Evolutionary conservation across 805 yeast species (phyloP).

Genomic region (Phaffomyces opuntiae): DNA sequence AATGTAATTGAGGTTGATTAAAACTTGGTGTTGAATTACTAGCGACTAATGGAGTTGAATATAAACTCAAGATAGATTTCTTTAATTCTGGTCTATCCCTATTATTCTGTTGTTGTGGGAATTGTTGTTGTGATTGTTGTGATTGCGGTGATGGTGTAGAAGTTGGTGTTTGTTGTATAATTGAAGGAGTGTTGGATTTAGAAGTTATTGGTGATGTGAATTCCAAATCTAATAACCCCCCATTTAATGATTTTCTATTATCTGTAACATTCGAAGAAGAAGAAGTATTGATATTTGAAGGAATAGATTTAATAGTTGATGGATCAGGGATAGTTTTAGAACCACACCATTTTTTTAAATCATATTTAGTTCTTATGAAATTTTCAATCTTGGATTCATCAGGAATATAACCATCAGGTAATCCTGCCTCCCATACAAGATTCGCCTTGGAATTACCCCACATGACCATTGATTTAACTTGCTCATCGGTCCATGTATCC

Average conservation of each 20-base stretch:
- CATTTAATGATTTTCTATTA: conserved; percentile 13
- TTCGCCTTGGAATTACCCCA: conserved; percentile 87
- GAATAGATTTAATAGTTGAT: conserved; percentile 10
- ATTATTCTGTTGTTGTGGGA: conserved; percentile 7
- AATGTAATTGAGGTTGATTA: conserved; percentile 1
- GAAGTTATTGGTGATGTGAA: conserved; percentile 21
- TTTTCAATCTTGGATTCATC: conserved; percentile 80
- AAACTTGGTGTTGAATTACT: conserved; percentile 20
- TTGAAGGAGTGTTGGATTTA: background rate
- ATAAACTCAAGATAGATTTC: conserved; percentile 83
- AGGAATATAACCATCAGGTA: conserved; percentile 67
- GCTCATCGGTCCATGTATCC: conserved; percentile 96
- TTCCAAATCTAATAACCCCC: conserved; percentile 24
- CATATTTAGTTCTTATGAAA: conserved; percentile 90
- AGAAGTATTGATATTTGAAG: conserved; percentile 1
- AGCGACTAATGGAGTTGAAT: conserved; percentile 47
- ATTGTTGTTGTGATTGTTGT: background rate
- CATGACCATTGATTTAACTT: conserved; percentile 67
- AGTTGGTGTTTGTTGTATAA: background rate
- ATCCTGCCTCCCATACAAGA: conserved; percentile 72
- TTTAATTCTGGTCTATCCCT: conserved; percentile 73
- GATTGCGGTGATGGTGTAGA: background rate
- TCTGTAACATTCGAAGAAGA: conserved; percentile 10
- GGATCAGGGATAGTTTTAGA: conserved; percentile 58
- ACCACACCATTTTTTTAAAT: conserved; percentile 77